Evolutionary conservation across 2,329 filamentous ascomycete species (phyloP).

Genomic region (Metarhizium rileyi): DNA sequence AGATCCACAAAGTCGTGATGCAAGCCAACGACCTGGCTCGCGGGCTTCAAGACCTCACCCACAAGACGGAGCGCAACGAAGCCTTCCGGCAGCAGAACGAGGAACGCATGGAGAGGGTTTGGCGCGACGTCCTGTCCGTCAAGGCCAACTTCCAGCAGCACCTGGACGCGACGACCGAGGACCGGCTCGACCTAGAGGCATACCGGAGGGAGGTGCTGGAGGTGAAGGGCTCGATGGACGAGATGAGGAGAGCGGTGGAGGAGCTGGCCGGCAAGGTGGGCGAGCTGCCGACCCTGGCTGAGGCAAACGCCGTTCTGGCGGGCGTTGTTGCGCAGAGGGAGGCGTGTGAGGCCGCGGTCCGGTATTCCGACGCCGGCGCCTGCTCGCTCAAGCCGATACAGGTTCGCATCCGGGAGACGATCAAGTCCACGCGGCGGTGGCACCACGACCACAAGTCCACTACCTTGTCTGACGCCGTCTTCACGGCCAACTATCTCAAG

Average conservation of each 20-base stretch:
- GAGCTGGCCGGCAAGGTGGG: slow-evolving; percentile 15
- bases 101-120: slow-evolving; percentile 17
- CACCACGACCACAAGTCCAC: slow-evolving; percentile 28
- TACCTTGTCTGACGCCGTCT: slow-evolving; percentile 18
- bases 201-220: slow-evolving; percentile 2
- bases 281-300: slow-evolving; percentile 11
- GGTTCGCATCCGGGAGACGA: slow-evolving; percentile 23
- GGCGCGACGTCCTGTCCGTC: slow-evolving; percentile 22
- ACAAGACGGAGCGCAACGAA: slow-evolving; percentile 16
- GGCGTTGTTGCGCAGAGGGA: slow-evolving; percentile 3
- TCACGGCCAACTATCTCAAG: slow-evolving; percentile 23
- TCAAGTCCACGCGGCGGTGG: slow-evolving; percentile 29
- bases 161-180: not conserved
- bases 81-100: slow-evolving; percentile 21
- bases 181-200: slow-evolving; percentile 2
- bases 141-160: slow-evolving; percentile 13
- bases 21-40: slow-evolving; percentile 21
- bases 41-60: slow-evolving; percentile 18
- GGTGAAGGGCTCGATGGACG: slow-evolving; percentile 13
- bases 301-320: slow-evolving; percentile 11
- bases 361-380: no score
- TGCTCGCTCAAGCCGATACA: slow-evolving; percentile 7
- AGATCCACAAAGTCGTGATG: slow-evolving; percentile 18
- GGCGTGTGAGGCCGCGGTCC: not conserved
- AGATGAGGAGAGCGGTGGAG: slow-evolving; percentile 15